These are phyloP conservation scores for Phialocephala subalpina DNA, from an alignment of 2,329 filamentous ascomycete genomes.

Conservation along the genomic window DNA sequence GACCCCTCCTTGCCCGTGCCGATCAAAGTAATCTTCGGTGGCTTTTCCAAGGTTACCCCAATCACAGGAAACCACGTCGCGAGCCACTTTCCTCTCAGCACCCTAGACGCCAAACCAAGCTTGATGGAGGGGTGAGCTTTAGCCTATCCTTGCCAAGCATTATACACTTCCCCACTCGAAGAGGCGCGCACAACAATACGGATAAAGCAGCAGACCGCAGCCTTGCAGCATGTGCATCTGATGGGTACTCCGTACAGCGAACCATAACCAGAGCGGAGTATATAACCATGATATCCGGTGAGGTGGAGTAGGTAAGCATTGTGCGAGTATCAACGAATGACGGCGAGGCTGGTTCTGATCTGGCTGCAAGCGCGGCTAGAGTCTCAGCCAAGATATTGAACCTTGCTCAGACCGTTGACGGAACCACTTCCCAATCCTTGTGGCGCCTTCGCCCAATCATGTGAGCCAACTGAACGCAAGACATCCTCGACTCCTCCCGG, in stretches of 20 bases:
- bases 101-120: constrained; percentile 30
- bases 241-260: constrained; percentile 21
- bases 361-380: constrained; percentile 36
- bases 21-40: constrained; percentile 32
- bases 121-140: constrained; percentile 8
- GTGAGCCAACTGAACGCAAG: constrained; percentile 30
- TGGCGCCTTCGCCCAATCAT: constrained; percentile 33
- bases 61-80: constrained; percentile 43
- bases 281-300: constrained; percentile 28
- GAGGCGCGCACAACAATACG: constrained; percentile 2
- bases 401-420: constrained; percentile 1
- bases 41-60: constrained; percentile 38
- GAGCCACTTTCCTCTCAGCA: constrained; percentile 29
- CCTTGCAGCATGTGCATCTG: constrained; percentile 25
- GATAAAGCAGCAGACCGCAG: constrained; percentile 18
- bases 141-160: background rate
- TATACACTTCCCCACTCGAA: constrained; percentile 5
- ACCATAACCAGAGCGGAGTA: constrained; percentile 26
- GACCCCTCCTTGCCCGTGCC: constrained; percentile 28
- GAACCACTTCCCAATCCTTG: constrained; percentile 19
- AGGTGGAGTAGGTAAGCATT: constrained; percentile 20
- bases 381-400: constrained; percentile 35
- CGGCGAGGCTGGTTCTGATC: constrained; percentile 10
- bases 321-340: constrained; percentile 13
- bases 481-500: constrained; percentile 33